These are phyloP conservation scores for Pterula multifida DNA, from an alignment of 1,284 basidiomycete genomes.

Conservation along the genomic window DNA sequence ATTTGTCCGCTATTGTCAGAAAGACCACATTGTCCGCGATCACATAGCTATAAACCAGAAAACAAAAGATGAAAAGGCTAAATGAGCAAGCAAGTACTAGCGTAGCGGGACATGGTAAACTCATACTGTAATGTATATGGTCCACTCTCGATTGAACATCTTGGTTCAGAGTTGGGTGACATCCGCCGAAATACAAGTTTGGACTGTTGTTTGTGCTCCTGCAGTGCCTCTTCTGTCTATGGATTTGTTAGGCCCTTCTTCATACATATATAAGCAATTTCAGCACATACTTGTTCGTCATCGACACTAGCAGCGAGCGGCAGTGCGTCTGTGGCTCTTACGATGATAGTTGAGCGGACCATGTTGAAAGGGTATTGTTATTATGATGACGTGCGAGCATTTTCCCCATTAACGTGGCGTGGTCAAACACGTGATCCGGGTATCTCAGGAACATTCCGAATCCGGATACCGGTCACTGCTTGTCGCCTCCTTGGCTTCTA, in stretches of 20 bases:
- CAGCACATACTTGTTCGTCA: constrained; percentile 70
- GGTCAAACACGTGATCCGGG: no score
- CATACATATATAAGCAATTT: constrained; percentile 9
- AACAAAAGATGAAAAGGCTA: no score
- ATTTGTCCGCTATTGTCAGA: constrained; percentile 91
- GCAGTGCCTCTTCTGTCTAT: constrained; percentile 84
- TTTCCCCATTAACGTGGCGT: no score
- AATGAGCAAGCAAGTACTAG: no score
- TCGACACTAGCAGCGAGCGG: constrained; percentile 92
- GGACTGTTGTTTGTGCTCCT: constrained; percentile 97
- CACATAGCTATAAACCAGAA: constrained; percentile 66
- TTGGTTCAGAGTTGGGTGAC: constrained; percentile 86
- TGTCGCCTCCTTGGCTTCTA: no score
- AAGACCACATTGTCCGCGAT: constrained; percentile 91
- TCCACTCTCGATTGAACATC: constrained; percentile 95
- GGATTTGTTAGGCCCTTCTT: no score
- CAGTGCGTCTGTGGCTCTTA: constrained; percentile 82
- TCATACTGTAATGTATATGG: constrained; percentile 89
- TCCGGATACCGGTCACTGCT: no score
- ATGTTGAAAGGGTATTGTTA: constrained; percentile 42
- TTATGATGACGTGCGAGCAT: constrained; percentile 1
- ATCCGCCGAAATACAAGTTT: constrained; percentile 94
- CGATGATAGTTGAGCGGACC: constrained; percentile 88
- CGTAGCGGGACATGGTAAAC: constrained; percentile 16
- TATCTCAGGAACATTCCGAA: not conserved